These are phyloP conservation scores for Pyrenophora seminiperda DNA, from an alignment of 2,329 filamentous ascomycete species.

Conservation along the genomic window DNA sequence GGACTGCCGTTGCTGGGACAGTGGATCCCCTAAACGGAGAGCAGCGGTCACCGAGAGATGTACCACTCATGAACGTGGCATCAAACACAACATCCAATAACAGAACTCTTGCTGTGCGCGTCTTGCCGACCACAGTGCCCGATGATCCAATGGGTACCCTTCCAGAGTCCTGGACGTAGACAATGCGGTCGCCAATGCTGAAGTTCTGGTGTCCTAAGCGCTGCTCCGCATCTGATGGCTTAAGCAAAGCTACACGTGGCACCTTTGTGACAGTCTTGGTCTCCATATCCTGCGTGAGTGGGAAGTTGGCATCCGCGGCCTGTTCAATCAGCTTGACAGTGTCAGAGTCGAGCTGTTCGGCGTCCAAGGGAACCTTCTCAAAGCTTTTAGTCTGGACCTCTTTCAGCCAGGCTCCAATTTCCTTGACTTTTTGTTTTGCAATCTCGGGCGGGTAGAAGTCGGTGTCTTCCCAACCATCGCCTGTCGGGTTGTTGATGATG, in stretches of 20 bases:
- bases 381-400: constrained; percentile 88
- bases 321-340: constrained; percentile 80
- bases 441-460: constrained; percentile 80
- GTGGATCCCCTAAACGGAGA: constrained; percentile 94
- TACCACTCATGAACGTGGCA: constrained; percentile 94
- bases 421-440: constrained; percentile 82
- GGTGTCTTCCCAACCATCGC: constrained; percentile 80
- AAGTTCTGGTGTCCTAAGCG: constrained; percentile 85
- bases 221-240: constrained; percentile 95
- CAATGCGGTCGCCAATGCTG: constrained; percentile 82
- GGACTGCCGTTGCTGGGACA: constrained; percentile 81
- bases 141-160: constrained; percentile 91
- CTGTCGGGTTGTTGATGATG: constrained; percentile 82
- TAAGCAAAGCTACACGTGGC: constrained; percentile 84
- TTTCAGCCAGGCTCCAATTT: constrained; percentile 93
- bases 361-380: constrained; percentile 93
- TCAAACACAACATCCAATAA: constrained; percentile 94
- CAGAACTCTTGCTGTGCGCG: constrained; percentile 79
- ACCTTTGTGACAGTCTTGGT: constrained; percentile 77
- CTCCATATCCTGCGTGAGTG: constrained; percentile 48
- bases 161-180: constrained; percentile 90
- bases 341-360: constrained; percentile 92
- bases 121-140: constrained; percentile 94
- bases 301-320: constrained; percentile 65
- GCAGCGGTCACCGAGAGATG: constrained; percentile 85